Conservation (phyloP, 495 filamentous ascomycete genomes). For the Talaromyces stipitatus region DNA sequence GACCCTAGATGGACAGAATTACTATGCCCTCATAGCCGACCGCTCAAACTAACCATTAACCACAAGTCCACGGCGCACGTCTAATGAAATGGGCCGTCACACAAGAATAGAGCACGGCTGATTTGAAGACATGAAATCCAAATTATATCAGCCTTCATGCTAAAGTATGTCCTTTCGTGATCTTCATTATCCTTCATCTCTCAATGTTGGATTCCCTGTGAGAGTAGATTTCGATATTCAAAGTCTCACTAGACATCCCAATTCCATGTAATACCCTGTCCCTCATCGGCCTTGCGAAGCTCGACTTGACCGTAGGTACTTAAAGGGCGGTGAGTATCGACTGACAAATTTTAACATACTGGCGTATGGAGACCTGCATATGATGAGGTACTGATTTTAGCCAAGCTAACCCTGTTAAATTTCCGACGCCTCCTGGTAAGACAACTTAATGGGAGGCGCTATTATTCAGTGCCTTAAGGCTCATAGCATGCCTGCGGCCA, state of each 20-base stretch:
- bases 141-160: neutral
- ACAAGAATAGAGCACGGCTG: neutral
- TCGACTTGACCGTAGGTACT: neutral
- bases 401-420: neutral
- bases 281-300: neutral
- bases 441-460: neutral
- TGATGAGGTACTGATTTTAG: neutral
- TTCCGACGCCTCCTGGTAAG: neutral
- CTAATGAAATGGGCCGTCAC: neutral
- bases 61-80: neutral
- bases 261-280: neutral
- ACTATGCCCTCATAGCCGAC: neutral
- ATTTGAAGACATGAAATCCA: neutral
- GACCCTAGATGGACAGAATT: neutral
- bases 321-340: conserved; percentile 6
- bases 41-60: neutral
- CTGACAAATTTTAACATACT: neutral
- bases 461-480: neutral
- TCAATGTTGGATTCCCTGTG: neutral
- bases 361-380: conserved; percentile 5
- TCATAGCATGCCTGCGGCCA: neutral
- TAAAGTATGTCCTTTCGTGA: neutral
- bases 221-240: neutral
- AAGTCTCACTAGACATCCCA: neutral
- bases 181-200: neutral